Percentiles rank a stretch among this genome's conserved stretches.
phyloP scores from a whole-genome alignment of 495 filamentous ascomycete genomes.

The Aspergillus mulundensis region DNA sequence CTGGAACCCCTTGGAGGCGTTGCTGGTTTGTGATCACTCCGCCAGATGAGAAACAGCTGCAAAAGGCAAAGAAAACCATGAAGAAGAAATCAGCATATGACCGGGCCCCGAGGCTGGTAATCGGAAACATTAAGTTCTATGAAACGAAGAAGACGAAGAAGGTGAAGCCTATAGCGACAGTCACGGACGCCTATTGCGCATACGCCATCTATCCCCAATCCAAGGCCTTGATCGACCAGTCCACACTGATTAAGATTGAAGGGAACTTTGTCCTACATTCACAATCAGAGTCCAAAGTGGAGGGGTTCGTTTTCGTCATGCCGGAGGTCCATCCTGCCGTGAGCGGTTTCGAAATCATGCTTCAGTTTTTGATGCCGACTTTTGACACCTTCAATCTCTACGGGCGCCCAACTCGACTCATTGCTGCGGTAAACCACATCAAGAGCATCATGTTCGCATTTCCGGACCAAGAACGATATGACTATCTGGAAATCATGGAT shows the following conservation, averaged over 20 bases:
- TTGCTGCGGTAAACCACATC: constrained; percentile 79
- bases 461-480: constrained; percentile 81
- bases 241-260: constrained; percentile 91
- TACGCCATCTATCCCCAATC: constrained; percentile 96
- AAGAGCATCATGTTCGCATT: constrained; percentile 98
- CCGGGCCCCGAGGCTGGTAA: constrained; percentile 59
- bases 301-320: constrained; percentile 98
- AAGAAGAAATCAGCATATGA: constrained; percentile 89
- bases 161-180: constrained; percentile 79
- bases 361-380: constrained; percentile 90
- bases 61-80: constrained; percentile 73
- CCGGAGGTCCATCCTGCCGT: constrained; percentile 89
- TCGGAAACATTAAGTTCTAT: constrained; percentile 91
- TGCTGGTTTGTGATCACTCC: constrained; percentile 95
- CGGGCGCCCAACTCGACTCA: constrained; percentile 79
- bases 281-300: constrained; percentile 63
- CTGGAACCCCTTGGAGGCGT: constrained; percentile 91
- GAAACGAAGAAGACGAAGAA: constrained; percentile 94
- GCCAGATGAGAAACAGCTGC: constrained; percentile 85
- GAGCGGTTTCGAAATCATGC: constrained; percentile 91
- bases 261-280: constrained; percentile 84
- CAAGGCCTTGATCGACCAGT: constrained; percentile 88
- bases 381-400: constrained; percentile 94
- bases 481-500: constrained; percentile 86
- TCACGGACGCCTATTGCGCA: constrained; percentile 84